Conservation (phyloP, 805 yeast species). For the Candida argentea region DNA sequence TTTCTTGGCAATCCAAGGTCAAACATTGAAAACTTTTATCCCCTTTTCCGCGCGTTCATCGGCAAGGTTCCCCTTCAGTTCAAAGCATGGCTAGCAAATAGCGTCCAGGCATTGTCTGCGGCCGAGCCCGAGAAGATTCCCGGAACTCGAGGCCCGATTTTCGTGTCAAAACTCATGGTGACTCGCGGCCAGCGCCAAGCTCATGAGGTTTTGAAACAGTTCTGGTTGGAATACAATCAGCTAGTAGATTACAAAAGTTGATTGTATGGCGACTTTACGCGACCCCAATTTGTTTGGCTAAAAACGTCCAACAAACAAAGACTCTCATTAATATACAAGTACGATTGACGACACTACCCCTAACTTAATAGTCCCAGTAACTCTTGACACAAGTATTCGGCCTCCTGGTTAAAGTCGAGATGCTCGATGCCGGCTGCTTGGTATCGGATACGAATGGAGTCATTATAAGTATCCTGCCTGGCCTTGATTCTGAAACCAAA, state of each 20-base stretch:
- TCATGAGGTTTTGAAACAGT: constrained; percentile 45
- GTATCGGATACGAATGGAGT: constrained; percentile 65
- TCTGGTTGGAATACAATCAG: constrained; percentile 58
- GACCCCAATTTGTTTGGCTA: background rate
- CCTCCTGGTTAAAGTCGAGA: constrained; percentile 50
- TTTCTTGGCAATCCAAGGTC: constrained; percentile 45
- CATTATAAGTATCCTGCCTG: constrained; percentile 75
- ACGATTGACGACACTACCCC: no score
- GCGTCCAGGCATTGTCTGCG: constrained; percentile 1
- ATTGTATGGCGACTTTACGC: constrained; percentile 1
- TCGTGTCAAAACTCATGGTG: constrained; percentile 44
- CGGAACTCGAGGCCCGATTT: no score
- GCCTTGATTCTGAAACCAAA: constrained; percentile 72
- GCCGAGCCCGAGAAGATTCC: constrained; percentile 2
- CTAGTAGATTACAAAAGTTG: constrained; percentile 28
- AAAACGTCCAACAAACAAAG: no score
- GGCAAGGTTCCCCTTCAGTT: constrained; percentile 39
- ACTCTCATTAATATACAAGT: no score
- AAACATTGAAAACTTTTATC: constrained; percentile 47
- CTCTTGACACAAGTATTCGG: constrained; percentile 42
- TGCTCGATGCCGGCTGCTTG: constrained; percentile 46
- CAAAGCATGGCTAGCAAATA: constrained; percentile 22
- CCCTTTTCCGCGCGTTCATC: constrained; percentile 36
- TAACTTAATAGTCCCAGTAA: constrained; percentile 26
- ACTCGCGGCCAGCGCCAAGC: constrained; percentile 62